Base-by-base conservation (phyloP, 768 basidiomycete species). In the Leccinum boreale region DNA sequence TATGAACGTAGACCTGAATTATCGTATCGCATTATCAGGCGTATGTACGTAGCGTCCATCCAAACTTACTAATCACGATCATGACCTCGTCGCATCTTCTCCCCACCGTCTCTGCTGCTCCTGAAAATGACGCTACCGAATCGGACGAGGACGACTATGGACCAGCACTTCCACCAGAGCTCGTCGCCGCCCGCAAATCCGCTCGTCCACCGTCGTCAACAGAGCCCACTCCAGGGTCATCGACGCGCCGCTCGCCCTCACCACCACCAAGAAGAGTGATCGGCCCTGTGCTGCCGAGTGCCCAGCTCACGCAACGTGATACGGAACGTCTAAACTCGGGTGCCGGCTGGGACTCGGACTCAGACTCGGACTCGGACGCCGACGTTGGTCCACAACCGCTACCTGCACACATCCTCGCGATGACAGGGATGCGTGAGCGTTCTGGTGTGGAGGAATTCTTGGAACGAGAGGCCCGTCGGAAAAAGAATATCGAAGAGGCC, bases 381-480 rank as follows among this genome's bases (percentile, higher is more conserved):
- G 92, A 94, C 58, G 79, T 94, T 53, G 95, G 95, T 1, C 96
- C 96, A 1, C 81, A 79, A 69, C 94, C 92, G 0, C 75, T 89
- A 0, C 86, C 88, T 3, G 73, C 79, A 33, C 72, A 49, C 50
- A 46, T 76, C 8, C 36, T 24, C 62, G 74, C 70, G 61, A 53
- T 58, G 10, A 68, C 42, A 12, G 26, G 74, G 15, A 23, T 2
- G 42, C 70, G 73, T 54, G 81, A 80, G 61, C 75, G 76, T 57
- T 84, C 89, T 47, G 91, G 86, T 5, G 89, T 94, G 4, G 74
- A 82, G 49, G 89, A 91, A 70, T 98, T 98, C 61, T 72, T 93
- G 67, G 92, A 92, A 68, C 79, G 83, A 54, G 95, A 99, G 72
- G 90, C 90, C 66, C 82, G 86, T 58, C 77, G 90, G 60, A 75